Conservation (phyloP, 73 alveolate genomes). For the Blepharisma stoltei region DNA sequence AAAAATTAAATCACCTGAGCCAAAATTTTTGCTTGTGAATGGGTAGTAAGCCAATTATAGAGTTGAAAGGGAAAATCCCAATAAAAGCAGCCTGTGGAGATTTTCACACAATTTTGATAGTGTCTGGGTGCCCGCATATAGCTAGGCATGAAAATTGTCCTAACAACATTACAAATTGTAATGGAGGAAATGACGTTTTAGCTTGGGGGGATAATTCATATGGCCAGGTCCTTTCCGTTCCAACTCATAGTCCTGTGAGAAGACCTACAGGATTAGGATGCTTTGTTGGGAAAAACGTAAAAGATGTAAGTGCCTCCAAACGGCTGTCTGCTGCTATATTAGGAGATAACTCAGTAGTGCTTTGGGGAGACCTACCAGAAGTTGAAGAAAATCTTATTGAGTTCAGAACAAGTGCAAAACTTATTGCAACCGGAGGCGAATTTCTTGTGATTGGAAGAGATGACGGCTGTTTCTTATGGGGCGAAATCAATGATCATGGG, state of each 20-base stretch:
- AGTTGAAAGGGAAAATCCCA: not conserved
- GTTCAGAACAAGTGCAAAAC: not conserved
- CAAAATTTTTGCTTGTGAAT: no score
- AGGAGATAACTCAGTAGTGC: not conserved
- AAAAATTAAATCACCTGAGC: no score
- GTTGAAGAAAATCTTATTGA: no score
- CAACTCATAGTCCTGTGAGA: not conserved
- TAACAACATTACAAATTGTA: not conserved
- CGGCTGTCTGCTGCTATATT: not conserved
- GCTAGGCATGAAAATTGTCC: conserved; percentile 1
- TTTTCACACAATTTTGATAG: not conserved
- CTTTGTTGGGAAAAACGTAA: not conserved
- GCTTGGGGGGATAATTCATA: conserved; percentile 23
- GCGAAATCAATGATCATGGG: not conserved
- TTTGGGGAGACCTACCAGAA: not conserved
- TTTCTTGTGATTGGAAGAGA: conserved; percentile 1
- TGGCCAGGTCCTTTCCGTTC: not conserved
- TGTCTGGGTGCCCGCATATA: conserved; percentile 11
- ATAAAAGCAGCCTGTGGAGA: conserved; percentile 22
- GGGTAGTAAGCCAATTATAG: not conserved
- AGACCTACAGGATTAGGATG: not conserved
- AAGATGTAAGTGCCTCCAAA: not conserved
- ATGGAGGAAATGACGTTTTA: conserved; percentile 6
- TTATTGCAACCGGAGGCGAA: not conserved
- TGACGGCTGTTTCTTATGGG: not conserved